Evolutionary conservation across 805 yeast species (phyloP), one percentile per base, ranked within the genome.

Genomic region (Saccharomyces cerevisiae): DNA sequence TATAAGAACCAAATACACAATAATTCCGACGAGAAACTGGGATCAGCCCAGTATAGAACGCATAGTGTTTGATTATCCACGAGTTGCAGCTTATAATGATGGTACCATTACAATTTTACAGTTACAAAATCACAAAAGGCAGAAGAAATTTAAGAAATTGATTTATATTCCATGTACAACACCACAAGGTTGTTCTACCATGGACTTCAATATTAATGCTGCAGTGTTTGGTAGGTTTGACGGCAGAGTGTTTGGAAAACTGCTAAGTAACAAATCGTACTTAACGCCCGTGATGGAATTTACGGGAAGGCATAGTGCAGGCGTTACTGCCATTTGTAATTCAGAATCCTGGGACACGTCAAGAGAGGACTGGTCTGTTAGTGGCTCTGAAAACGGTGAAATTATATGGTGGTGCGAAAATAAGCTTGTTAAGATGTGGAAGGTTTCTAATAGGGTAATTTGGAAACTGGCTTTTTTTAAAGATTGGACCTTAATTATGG

Each of bases 121-220:
- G 48, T 54, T 70, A 29, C 67, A 68, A 29, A 61, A 55, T 17
- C 55, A 59, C 21, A 55, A 55, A 49, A 51, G 47, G 30, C 46
- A 56, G 46, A 57, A 62, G 17, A 65, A 63, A 51, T 62, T 65
- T 46, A 60, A 62, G 24, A 61, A 70, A 29, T 55, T 68, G 11
- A 63, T 70, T 14, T 70, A 69, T 54, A 68, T 70, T 28, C 73
- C 72, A 3, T 70, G 73, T 51, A 68, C 71, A 2, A 67, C 72
- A 2, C 73, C 73, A 17, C 70, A 68, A 50, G 72, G 72, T 13
- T 68, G 72, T 49, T 68, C 73, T 2, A 68, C 71, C 1, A 69
- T 69, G 67, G 62, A 69, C 58, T 66, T 69, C 41, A 65, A 64
- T 47, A 61, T 67, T 11, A 64, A 65, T 47, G 68, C 70, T 1